Base-by-base conservation (phyloP, 2,329 filamentous ascomycete species). In the Penicillium sp. region DNA sequence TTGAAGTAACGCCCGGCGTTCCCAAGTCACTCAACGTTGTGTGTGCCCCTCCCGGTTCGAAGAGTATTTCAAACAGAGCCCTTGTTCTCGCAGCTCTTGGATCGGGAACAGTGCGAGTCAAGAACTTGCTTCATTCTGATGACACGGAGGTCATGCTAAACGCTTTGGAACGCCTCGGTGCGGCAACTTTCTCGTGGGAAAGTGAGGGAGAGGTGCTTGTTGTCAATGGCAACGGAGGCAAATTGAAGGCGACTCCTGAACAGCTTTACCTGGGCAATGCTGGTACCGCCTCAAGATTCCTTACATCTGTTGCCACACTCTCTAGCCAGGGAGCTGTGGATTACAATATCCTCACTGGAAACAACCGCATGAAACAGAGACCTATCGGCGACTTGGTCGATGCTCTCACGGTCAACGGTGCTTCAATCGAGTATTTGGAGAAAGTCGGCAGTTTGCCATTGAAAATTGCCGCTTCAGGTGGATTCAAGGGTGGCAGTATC, bases 61-160 rank as follows among this genome's bases (percentile, higher is more conserved):
- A 99, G 79, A 97, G 92, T 72, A 91, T 99, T 58, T 99, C 94
- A 0, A 99, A 99, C 74, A 85, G 94, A 46, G 93, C 95, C 33
- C 82, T 99, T 40, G 85, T 99, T n/a, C 81, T 99, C 52, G 94
- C 94, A 46, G 94, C 94, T 12, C 85, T 99, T 30, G 91, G 92
- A 33, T 83, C 84, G 55, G 94, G 94, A 18, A 85, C 87, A 24
- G 97, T 92, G 68, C 87, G 89, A 40, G 89, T 99, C 71, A 92
- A 85, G 72, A 97, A 99, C 66, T 79, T 99, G 30, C 82, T 99
- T 11, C 93, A 97, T 74, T 97, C 94, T 0, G 94, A 97, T 65
- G 94, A 99, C 69, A 96, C 92, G 0, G 91, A 97, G 71, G 94
- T 90, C 73, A 99, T 99, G 94, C 79, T 99, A 46, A 91, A 91